Evolutionary conservation across 1,284 basidiomycete genomes (phyloP).

Genomic region (Ceratobasidium sp.): DNA sequence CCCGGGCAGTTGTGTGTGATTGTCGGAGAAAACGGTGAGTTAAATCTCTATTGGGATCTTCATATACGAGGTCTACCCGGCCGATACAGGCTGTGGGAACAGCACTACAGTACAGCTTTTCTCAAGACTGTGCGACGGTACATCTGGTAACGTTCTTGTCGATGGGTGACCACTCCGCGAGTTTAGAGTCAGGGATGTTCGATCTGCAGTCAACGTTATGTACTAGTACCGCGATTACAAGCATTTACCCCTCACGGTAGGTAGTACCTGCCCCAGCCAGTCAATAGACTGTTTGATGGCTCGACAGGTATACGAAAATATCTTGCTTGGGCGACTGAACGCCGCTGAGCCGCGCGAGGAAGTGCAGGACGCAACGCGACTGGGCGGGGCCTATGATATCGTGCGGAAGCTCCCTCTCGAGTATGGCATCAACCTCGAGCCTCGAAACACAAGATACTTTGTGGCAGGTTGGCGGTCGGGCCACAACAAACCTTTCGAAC

Average conservation of each 20-base stretch:
- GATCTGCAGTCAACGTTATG: slow-evolving; percentile 34
- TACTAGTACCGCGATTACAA: slow-evolving; percentile 43
- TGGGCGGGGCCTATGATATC: slow-evolving; percentile 43
- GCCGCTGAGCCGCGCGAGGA: slow-evolving; percentile 11
- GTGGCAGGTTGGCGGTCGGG: not conserved
- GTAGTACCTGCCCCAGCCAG: not conserved
- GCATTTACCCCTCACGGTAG: slow-evolving; percentile 37
- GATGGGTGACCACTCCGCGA: slow-evolving; percentile 40
- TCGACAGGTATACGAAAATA: slow-evolving; percentile 38
- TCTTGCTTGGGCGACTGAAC: slow-evolving; percentile 36
- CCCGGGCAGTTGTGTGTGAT: slow-evolving; percentile 43
- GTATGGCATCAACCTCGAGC: slow-evolving; percentile 30
- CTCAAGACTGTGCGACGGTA: slow-evolving; percentile 39
- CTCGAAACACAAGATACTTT: not conserved
- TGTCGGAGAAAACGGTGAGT: slow-evolving; percentile 42
- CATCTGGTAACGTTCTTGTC: slow-evolving; percentile 40
- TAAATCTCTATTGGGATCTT: too few species aligned
- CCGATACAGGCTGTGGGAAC: slow-evolving; percentile 36
- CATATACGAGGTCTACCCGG: too few species aligned
- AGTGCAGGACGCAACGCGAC: slow-evolving; percentile 41
- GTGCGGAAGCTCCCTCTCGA: slow-evolving; percentile 41
- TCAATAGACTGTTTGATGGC: not conserved
- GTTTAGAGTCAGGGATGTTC: slow-evolving; percentile 34
- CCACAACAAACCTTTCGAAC: not conserved
- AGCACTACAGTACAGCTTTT: slow-evolving; percentile 43